phyloP scores from a whole-genome alignment of 1,139 yeast genomes.

The Suhomyces ambrosiae region DNA sequence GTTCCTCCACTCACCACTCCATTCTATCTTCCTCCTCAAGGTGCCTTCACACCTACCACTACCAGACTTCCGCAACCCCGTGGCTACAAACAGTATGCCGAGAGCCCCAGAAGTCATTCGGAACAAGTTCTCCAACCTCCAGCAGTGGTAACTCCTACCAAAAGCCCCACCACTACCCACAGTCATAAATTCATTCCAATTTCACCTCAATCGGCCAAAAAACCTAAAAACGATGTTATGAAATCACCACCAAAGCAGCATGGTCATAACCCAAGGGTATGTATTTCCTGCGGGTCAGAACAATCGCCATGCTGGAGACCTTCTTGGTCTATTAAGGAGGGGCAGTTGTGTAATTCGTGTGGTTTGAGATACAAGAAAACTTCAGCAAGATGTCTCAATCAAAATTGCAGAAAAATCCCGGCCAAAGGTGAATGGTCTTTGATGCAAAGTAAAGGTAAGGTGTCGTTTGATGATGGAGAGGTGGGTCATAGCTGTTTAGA shows the following conservation, averaged over 20 bases:
- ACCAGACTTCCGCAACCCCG: conserved; percentile 15
- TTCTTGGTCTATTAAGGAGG: conserved; percentile 85
- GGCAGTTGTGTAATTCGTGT: conserved; percentile 95
- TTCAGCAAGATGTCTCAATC: conserved; percentile 81
- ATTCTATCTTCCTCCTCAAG: conserved; percentile 15
- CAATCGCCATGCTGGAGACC: conserved; percentile 99
- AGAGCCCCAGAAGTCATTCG: conserved; percentile 9
- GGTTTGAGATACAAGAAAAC: conserved; percentile 94
- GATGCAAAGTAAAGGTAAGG: conserved; percentile 72
- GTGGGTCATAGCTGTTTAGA: conserved; percentile 64
- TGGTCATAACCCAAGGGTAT: conserved; percentile 50
- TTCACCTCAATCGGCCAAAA: conserved; percentile 45
- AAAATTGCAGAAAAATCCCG: conserved; percentile 81
- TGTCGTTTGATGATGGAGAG: conserved; percentile 43
- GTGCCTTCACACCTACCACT: conserved; percentile 14
- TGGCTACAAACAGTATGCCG: conserved; percentile 16
- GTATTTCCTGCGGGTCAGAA: conserved; percentile 89
- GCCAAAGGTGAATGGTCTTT: conserved; percentile 95
- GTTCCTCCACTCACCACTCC: conserved; percentile 15
- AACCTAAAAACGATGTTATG: conserved; percentile 31
- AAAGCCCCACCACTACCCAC: conserved; percentile 9
- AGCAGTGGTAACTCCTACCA: conserved; percentile 18
- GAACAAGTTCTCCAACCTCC: conserved; percentile 12
- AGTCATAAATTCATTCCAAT: conserved; percentile 43
- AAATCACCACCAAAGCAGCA: conserved; percentile 44